These are phyloP conservation scores for Chalciporus sphaerocephalus DNA, from an alignment of 768 basidiomycete genomes.

Conservation along the genomic window DNA sequence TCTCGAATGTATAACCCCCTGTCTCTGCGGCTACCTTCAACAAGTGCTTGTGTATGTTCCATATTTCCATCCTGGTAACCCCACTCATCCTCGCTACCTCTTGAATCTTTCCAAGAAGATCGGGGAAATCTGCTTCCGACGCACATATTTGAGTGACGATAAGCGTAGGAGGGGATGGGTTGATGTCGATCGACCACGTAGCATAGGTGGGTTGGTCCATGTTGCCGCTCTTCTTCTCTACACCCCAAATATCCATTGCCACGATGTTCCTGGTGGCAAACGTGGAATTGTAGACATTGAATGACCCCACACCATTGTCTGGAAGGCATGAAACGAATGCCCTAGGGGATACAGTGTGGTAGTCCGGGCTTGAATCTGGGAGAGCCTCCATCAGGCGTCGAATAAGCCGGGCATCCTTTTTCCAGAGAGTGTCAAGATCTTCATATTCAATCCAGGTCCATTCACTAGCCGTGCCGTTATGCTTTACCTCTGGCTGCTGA, in stretches of 20 bases:
- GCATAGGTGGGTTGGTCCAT: constrained; percentile 28
- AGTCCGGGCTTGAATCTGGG: constrained; percentile 3
- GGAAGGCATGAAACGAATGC: constrained; percentile 39
- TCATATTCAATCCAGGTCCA: constrained; percentile 34
- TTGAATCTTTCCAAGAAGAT: constrained; percentile 34
- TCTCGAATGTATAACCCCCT: constrained; percentile 30
- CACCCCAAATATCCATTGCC: constrained; percentile 19
- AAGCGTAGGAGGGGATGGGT: constrained; percentile 31
- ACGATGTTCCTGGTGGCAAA: constrained; percentile 8
- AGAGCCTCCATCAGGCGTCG: constrained; percentile 26
- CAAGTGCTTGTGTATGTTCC: constrained; percentile 40
- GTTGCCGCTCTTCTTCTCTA: constrained; percentile 11
- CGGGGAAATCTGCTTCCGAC: constrained; percentile 28
- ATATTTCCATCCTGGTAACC: constrained; percentile 42
- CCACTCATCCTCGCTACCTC: constrained; percentile 33
- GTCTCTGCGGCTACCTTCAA: constrained; percentile 20
- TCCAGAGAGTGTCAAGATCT: constrained; percentile 37
- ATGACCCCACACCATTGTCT: constrained; percentile 42
- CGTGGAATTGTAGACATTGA: constrained; percentile 35
- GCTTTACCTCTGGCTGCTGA: constrained; percentile 2
- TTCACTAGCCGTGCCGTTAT: constrained; percentile 4
- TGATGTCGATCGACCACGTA: constrained; percentile 43
- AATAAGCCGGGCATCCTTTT: constrained; percentile 38
- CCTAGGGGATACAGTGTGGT: constrained; percentile 7
- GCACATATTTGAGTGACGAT: constrained; percentile 42